These are phyloP conservation scores for Eucalyptus pauciflora DNA, from an alignment of 345 rosid species.

Conservation along the genomic window DNA sequence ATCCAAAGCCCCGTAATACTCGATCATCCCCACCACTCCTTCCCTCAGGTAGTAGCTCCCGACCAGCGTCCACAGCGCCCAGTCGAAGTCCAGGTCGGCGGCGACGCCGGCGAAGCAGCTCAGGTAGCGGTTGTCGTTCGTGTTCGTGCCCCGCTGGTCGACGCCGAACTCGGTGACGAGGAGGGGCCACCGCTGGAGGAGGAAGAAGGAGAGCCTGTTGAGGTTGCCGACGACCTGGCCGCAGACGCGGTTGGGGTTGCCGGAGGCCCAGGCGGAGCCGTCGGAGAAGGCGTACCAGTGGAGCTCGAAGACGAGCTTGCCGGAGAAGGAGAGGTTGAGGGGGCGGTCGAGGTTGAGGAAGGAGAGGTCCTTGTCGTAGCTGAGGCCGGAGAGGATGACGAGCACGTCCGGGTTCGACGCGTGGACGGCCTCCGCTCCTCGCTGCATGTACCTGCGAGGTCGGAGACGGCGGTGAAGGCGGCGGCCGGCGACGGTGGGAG, in stretches of 20 bases:
- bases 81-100: slow-evolving; percentile 75
- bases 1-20: slow-evolving; percentile 54
- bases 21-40: slow-evolving; percentile 51
- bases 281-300: slow-evolving; percentile 83
- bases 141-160: slow-evolving; percentile 58
- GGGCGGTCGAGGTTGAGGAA: slow-evolving; percentile 32
- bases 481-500: background rate
- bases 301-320: slow-evolving; percentile 65
- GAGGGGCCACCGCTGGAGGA: slow-evolving; percentile 58
- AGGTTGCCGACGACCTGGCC: slow-evolving; percentile 45
- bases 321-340: slow-evolving; percentile 35
- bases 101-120: slow-evolving; percentile 61
- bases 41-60: slow-evolving; percentile 82
- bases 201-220: slow-evolving; percentile 47
- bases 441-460: slow-evolving; percentile 52
- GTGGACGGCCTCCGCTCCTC: slow-evolving; percentile 91
- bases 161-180: slow-evolving; percentile 69
- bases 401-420: slow-evolving; percentile 77
- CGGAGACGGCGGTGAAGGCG: background rate
- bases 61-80: slow-evolving; percentile 75
- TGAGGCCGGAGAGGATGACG: slow-evolving; percentile 80
- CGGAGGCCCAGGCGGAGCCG: slow-evolving; percentile 56
- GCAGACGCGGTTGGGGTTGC: slow-evolving; percentile 68
- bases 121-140: slow-evolving; percentile 53
- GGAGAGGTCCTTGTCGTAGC: slow-evolving; percentile 59